A percentile compares a stretch with the other conserved stretches of the same genome.
Conservation (phyloP, 768 basidiomycete species). For the Suillus discolor region DNA sequence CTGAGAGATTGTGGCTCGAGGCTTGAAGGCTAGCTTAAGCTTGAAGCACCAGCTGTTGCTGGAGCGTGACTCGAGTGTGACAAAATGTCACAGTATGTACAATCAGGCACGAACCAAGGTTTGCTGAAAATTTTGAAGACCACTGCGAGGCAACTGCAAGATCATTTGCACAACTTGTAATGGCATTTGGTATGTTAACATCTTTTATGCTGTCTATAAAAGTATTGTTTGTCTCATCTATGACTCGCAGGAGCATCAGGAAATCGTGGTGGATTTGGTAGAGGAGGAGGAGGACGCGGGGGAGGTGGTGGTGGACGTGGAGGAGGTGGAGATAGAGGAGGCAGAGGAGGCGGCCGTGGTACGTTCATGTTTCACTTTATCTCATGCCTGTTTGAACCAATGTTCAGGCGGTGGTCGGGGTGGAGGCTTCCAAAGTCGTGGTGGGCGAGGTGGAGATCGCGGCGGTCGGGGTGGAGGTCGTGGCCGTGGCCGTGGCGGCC, state of each 20-base stretch:
- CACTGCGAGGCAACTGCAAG: neutral
- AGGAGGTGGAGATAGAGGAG: conserved; percentile 36
- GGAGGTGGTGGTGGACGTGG: conserved; percentile 34
- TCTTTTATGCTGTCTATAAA: neutral
- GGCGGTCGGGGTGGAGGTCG: conserved; percentile 42
- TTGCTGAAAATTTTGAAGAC: conserved; percentile 3
- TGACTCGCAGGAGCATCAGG: conserved; percentile 56
- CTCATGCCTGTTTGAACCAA: conserved; percentile 13
- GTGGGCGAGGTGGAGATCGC: conserved; percentile 40
- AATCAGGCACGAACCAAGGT: neutral
- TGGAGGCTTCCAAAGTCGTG: conserved; percentile 34
- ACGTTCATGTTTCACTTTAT: conserved; percentile 18
- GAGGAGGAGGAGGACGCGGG: conserved; percentile 40
- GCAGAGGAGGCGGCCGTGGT: conserved; percentile 46
- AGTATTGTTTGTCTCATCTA: neutral
- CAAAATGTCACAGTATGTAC: neutral
- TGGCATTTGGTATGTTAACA: conserved; percentile 37
- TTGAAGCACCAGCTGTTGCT: no score
- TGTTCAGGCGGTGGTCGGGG: conserved; percentile 32
- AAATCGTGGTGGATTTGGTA: conserved; percentile 73
- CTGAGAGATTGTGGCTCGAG: neutral
- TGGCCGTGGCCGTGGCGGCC: conserved; percentile 59
- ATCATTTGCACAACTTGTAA: conserved; percentile 15
- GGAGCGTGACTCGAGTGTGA: neutral
- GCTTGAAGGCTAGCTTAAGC: no score